Evolutionary conservation across 73 alveolate species (phyloP).

Genomic region (Tetrahymena borealis): DNA sequence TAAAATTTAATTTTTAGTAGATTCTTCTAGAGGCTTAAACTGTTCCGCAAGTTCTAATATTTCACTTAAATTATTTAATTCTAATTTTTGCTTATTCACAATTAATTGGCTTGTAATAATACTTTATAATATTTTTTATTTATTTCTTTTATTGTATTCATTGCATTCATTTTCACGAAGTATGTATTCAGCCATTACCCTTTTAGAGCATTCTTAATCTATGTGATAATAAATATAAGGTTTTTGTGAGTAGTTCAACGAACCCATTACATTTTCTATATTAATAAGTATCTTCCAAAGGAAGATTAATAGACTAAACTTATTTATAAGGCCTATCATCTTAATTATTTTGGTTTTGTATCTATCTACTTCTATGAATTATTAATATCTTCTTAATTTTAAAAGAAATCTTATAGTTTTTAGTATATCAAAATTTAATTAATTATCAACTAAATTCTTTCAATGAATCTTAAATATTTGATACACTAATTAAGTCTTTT

Average conservation of each 20-base stretch:
- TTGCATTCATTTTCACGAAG: not conserved
- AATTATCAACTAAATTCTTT: no score
- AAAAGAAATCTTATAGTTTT: no score
- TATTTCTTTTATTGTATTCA: not conserved
- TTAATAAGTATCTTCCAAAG: no score
- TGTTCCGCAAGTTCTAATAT: not conserved
- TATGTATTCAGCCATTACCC: not conserved
- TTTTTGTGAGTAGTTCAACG: no score
- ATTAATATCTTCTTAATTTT: no score
- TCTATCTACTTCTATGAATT: no score
- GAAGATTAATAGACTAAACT: no score
- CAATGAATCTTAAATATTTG: no score
- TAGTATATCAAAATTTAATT: no score
- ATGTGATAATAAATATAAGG: not conserved
- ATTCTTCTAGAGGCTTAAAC: not conserved
- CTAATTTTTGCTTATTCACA: not conserved
- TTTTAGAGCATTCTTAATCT: not conserved
- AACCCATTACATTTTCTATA: not conserved
- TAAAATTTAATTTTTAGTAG: not conserved
- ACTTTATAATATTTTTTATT: not conserved
- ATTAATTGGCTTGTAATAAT: not conserved
- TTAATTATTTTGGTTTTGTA: no score
- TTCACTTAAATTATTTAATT: not conserved
- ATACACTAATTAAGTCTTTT: no score
- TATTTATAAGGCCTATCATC: no score